A percentile compares a stretch with the other conserved stretches of the same genome.
Conservation (phyloP, 495 filamentous ascomycete genomes). For the Penicillium bialowiezense region DNA sequence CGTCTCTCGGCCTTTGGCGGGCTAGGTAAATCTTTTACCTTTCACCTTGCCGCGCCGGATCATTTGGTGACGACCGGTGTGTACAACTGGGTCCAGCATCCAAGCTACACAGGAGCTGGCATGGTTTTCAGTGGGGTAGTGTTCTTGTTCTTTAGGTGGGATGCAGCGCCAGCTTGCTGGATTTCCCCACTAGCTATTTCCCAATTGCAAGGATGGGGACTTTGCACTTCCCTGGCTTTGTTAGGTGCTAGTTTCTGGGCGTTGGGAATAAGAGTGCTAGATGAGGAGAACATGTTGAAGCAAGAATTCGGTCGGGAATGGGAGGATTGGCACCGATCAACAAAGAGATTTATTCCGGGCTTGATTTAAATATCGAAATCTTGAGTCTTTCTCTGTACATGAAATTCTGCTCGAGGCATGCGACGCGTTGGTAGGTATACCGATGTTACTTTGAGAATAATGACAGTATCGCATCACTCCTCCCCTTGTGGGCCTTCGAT, state of each 20-base stretch:
- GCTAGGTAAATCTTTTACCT: conserved; percentile 48
- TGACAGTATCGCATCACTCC: too few species aligned
- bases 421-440: too few species aligned
- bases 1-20: conserved; percentile 32
- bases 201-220: conserved; percentile 8
- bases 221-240: background rate
- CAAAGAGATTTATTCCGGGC: conserved; percentile 24
- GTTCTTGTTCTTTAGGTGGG: conserved; percentile 32
- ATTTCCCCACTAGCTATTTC: conserved; percentile 7
- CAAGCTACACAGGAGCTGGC: conserved; percentile 41
- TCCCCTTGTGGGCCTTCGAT: too few species aligned
- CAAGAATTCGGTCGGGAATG: conserved; percentile 39
- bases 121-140: conserved; percentile 17
- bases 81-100: conserved; percentile 47
- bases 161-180: conserved; percentile 28
- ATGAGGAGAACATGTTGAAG: conserved; percentile 45
- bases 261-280: conserved; percentile 19
- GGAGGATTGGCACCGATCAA: conserved; percentile 40
- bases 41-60: conserved; percentile 42
- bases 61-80: conserved; percentile 40
- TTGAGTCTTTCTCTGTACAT: background rate
- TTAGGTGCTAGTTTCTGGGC: background rate
- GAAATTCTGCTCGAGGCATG: too few species aligned
- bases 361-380: conserved; percentile 8
- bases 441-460: too few species aligned